These are phyloP conservation scores for Metarhizium anisopliae DNA, from an alignment of 2,329 filamentous ascomycete genomes.

Conservation along the genomic window DNA sequence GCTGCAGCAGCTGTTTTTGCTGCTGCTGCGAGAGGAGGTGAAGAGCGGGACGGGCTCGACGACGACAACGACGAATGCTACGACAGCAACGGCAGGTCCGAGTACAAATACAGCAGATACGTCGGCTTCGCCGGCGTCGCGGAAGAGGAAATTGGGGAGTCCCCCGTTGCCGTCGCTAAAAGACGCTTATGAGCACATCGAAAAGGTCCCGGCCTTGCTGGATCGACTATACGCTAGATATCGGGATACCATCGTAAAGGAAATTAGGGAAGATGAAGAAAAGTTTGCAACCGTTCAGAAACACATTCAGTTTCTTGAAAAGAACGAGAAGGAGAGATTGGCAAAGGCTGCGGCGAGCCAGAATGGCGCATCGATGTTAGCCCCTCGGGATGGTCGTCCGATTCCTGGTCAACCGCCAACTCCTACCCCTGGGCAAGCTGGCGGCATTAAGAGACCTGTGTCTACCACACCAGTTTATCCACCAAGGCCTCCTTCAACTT, in stretches of 20 bases:
- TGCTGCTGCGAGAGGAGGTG: conserved; percentile 66
- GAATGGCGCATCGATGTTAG: conserved; percentile 20
- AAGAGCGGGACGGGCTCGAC: conserved; percentile 35
- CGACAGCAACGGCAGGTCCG: not conserved
- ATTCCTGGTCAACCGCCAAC: conserved; percentile 2
- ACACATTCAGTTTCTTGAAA: conserved; percentile 62
- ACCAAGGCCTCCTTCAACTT: conserved; percentile 21
- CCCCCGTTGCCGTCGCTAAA: conserved; percentile 55
- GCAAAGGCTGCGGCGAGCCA: conserved; percentile 26
- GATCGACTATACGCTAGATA: conserved; percentile 69
- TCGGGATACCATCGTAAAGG: conserved; percentile 55
- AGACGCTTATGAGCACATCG: conserved; percentile 56
- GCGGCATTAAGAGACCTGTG: conserved; percentile 17
- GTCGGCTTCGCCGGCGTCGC: conserved; percentile 45
- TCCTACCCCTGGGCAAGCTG: conserved; percentile 10
- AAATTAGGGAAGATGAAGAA: conserved; percentile 68
- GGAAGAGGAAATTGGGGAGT: conserved; percentile 66
- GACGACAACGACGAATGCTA: not conserved
- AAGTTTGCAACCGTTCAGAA: conserved; percentile 52
- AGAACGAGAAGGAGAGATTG: conserved; percentile 28
- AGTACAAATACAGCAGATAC: conserved; percentile 24
- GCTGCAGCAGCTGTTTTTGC: conserved; percentile 69
- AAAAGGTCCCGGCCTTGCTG: conserved; percentile 62
- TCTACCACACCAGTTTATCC: conserved; percentile 26
- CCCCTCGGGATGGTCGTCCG: conserved; percentile 23